Conservation (phyloP, 2,329 filamentous ascomycete species). For the Sporothrix phasma region DNA sequence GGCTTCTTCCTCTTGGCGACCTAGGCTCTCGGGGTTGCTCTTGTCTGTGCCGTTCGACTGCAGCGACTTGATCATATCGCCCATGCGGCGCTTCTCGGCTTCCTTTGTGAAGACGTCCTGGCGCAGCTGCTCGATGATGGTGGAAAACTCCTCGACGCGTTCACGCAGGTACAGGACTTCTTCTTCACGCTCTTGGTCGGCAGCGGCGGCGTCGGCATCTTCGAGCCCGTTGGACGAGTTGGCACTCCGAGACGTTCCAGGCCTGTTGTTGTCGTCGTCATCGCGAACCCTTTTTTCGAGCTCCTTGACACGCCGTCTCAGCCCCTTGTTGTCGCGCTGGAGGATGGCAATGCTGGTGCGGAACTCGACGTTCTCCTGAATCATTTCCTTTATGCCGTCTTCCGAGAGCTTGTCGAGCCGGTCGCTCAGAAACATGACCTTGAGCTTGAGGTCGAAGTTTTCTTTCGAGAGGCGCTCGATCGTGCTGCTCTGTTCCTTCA, state of each 20-base stretch:
- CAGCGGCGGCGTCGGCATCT: constrained; percentile 41
- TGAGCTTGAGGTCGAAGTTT: constrained; percentile 94
- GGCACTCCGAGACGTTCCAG: constrained; percentile 48
- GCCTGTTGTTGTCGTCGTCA: constrained; percentile 39
- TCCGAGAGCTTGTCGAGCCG: constrained; percentile 87
- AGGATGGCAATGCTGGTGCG: constrained; percentile 82
- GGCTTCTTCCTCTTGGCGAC: constrained; percentile 56
- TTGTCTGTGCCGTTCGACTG: constrained; percentile 47
- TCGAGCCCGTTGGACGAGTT: constrained; percentile 48
- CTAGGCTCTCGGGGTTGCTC: constrained; percentile 32
- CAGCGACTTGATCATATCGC: constrained; percentile 60
- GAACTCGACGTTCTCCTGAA: constrained; percentile 91
- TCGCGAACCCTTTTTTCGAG: constrained; percentile 70
- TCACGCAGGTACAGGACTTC: constrained; percentile 80
- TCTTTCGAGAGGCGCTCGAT: constrained; percentile 95
- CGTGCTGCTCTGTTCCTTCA: constrained; percentile 96
- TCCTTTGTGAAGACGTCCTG: constrained; percentile 71
- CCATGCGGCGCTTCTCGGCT: constrained; percentile 75
- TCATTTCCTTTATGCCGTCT: constrained; percentile 95
- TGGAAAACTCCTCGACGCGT: constrained; percentile 71
- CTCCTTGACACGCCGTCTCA: constrained; percentile 74
- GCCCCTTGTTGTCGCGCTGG: constrained; percentile 79
- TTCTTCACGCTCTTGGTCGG: constrained; percentile 63
- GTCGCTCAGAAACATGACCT: constrained; percentile 94
- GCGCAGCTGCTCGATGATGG: constrained; percentile 71